Percentiles rank a stretch among this genome's conserved stretches.
These are phyloP conservation scores for Physcomitrium patens DNA, from an alignment of 225 moss, liverwort and hornwort species.

Conservation along the genomic window DNA sequence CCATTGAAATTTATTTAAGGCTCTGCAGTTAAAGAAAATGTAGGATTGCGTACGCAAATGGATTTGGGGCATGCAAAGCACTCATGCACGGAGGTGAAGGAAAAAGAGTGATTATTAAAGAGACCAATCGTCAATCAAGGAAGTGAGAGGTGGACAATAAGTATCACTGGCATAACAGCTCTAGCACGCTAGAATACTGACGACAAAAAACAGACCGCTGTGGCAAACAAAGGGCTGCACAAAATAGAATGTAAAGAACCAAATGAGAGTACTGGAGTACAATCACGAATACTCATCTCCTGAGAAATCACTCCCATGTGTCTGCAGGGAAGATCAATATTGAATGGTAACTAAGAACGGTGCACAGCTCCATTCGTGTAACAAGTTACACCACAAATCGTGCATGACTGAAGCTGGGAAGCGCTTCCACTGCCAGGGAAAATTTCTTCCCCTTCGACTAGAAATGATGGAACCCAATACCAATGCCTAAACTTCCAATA, in stretches of 20 bases:
- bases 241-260: neutral
- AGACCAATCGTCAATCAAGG: slow-evolving; percentile 12
- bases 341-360: slow-evolving; percentile 16
- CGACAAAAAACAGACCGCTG: neutral
- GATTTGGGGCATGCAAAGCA: neutral
- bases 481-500: slow-evolving; percentile 20
- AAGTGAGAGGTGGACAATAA: slow-evolving; percentile 16
- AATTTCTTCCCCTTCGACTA: neutral
- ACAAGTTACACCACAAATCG: slow-evolving; percentile 27
- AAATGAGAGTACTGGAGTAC: neutral
- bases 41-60: neutral
- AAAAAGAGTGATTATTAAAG: slow-evolving; percentile 5
- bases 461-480: slow-evolving; percentile 13
- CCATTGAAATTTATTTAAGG: neutral
- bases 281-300: slow-evolving; percentile 20
- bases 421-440: neutral
- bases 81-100: neutral
- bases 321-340: slow-evolving; percentile 38
- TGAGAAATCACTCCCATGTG: slow-evolving; percentile 26
- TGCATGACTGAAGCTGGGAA: slow-evolving; percentile 20
- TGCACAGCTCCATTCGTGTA: slow-evolving; percentile 17
- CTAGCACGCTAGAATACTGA: slow-evolving; percentile 1
- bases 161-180: neutral
- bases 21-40: neutral
- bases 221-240: neutral